Evolutionary conservation across 192 early-diverging fungal species (phyloP), one percentile per base, ranked within the genome.

Genomic region (Funneliformis geosporum): DNA sequence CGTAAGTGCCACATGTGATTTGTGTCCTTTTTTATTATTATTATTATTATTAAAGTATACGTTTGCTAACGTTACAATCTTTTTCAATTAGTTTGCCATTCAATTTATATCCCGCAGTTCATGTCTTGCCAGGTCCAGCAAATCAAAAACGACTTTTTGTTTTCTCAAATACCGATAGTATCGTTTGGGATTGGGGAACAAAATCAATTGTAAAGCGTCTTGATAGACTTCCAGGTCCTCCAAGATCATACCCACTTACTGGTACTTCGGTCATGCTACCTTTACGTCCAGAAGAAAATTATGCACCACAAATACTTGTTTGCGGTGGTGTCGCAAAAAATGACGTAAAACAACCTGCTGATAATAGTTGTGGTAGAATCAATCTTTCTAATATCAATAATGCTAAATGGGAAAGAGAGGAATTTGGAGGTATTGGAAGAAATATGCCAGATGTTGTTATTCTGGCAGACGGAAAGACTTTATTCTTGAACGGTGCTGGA

Each of bases 401-500:
- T 28, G 84, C 89, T 39, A 43, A 80, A 39, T 90, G 89, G 89
- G 86, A 86, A 76, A 87, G 86, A 83, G 89, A 90, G 8, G 80
- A 78, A 38, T 78, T 78, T 80, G 44, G 87, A 86, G 85, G 84
- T 81, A 0, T 82, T 5, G 80, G 62, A 9, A 74, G 89, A 33
- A 28, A 88, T 47, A 90, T 90, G 89, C 86, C 87, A 10, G 89
- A 90, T 73, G 86, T 79, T 18, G 80, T 90, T 14, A 77, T 87
- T 40, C 64, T 88, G 1, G 81, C 88, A 0, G 90, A 92, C 27
- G 89, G 90, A 46, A 90, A 82, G 23, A 42, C 89, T n/a, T 64
- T 92, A 61, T 81, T 89, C 78, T 64, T 92, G n/a, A 92, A 92
- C 79, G 91, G 91, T 14, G 89, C 87, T n/a, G 77, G 83, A 69